Conservation (phyloP, 495 filamentous ascomycete species). For the Podospora appendiculata region DNA sequence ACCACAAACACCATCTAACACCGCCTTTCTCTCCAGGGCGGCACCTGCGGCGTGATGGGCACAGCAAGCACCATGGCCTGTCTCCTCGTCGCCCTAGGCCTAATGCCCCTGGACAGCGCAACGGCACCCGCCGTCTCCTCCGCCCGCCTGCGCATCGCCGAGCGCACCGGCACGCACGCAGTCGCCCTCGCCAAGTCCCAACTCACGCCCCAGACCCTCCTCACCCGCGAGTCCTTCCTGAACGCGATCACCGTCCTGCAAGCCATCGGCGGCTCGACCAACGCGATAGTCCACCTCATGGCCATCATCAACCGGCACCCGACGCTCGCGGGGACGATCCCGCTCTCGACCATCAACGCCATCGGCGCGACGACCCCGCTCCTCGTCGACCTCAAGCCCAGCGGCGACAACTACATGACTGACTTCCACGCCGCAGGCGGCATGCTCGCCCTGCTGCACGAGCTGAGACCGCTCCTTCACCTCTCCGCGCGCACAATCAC, state of each 20-base stretch:
- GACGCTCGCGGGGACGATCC: slow-evolving; percentile 44
- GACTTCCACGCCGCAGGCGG: slow-evolving; percentile 64
- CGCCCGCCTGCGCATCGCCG: slow-evolving; percentile 53
- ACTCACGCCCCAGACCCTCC: slow-evolving; percentile 44
- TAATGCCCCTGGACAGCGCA: slow-evolving; percentile 55
- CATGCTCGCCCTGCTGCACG: slow-evolving; percentile 50
- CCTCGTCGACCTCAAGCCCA: slow-evolving; percentile 60
- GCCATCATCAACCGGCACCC: slow-evolving; percentile 58
- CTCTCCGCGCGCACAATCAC: slow-evolving; percentile 51
- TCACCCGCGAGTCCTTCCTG: slow-evolving; percentile 54
- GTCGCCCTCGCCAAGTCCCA: slow-evolving; percentile 23
- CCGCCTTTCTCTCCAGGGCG: slow-evolving; percentile 24
- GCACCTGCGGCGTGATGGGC: slow-evolving; percentile 65
- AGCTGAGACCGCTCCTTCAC: slow-evolving; percentile 49
- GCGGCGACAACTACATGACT: slow-evolving; percentile 63
- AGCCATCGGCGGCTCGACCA: slow-evolving; percentile 62
- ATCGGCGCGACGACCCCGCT: slow-evolving; percentile 53
- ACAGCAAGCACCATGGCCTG: slow-evolving; percentile 67
- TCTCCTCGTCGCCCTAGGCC: slow-evolving; percentile 51
- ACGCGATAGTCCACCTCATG: slow-evolving; percentile 59
- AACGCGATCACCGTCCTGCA: slow-evolving; percentile 64
- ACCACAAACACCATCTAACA: not conserved
- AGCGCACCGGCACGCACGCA: slow-evolving; percentile 53
- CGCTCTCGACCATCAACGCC: slow-evolving; percentile 49
- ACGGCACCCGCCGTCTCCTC: slow-evolving; percentile 60